A percentile compares a stretch with the other conserved stretches of the same genome.
Conservation (phyloP, 164 flowering plant genomes). For the Piper betle region DNA sequence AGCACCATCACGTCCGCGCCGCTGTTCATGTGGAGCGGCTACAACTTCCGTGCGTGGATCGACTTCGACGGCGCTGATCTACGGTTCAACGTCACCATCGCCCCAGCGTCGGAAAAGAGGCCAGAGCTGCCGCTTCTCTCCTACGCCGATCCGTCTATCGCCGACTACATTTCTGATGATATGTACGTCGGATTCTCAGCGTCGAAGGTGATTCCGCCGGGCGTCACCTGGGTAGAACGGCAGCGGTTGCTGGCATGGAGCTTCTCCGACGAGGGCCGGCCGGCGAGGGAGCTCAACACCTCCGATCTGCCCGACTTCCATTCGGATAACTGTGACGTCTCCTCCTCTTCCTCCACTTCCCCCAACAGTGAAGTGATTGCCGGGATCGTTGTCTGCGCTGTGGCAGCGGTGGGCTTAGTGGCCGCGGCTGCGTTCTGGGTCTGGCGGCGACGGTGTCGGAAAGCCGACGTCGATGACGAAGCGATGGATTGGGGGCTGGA, state of each 20-base stretch:
- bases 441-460: conserved; percentile 44
- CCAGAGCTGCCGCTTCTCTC: conserved; percentile 37
- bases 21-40: conserved; percentile 45
- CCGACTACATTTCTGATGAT: conserved; percentile 26
- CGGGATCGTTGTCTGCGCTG: conserved; percentile 28
- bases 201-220: conserved; percentile 32
- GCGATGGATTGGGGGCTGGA: conserved; percentile 14
- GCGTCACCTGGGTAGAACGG: conserved; percentile 36
- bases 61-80: conserved; percentile 41
- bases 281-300: conserved; percentile 40
- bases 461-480: neutral
- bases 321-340: conserved; percentile 6
- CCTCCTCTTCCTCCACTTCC: conserved; percentile 16
- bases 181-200: conserved; percentile 83
- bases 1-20: conserved; percentile 19
- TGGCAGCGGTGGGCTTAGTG: conserved; percentile 8
- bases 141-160: conserved; percentile 26
- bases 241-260: conserved; percentile 25
- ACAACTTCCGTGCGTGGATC: conserved; percentile 70
- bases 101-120: conserved; percentile 27
- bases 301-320: conserved; percentile 39
- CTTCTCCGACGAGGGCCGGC: conserved; percentile 29
- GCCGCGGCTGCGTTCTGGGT: conserved; percentile 19
- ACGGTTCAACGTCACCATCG: conserved; percentile 58
- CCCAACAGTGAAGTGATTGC: conserved; percentile 26